Percentiles rank a stretch among this genome's conserved stretches.
These are phyloP conservation scores for Tranzscheliella williamsii DNA, from an alignment of 1,284 basidiomycete species.

Conservation along the genomic window DNA sequence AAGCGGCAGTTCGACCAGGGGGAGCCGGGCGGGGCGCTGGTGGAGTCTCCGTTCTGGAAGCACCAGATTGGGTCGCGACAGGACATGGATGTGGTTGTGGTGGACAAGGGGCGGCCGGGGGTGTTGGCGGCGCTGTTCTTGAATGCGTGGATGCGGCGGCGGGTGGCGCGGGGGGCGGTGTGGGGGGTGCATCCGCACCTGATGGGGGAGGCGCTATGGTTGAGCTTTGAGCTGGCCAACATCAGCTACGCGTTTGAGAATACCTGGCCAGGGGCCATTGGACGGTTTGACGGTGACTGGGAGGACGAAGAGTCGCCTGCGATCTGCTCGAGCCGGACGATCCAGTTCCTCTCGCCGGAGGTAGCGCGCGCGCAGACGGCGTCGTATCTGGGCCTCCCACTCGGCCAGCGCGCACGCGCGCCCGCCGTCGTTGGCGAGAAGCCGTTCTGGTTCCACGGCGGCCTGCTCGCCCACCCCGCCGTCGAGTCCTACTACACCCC, in stretches of 20 bases:
- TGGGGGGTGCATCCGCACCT: constrained; percentile 17
- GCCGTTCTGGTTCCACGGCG: constrained; percentile 36
- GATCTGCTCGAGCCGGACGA: constrained; percentile 22
- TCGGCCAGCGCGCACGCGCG: no score
- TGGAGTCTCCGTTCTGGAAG: constrained; percentile 17
- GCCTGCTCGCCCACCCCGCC: constrained; percentile 5
- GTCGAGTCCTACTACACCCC: constrained; percentile 25
- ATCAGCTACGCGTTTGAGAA: constrained; percentile 31
- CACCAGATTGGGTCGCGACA: constrained; percentile 24
- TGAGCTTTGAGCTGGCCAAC: constrained; percentile 23
- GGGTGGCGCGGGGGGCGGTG: constrained; percentile 8
- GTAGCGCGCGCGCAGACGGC: no score
- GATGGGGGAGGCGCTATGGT: constrained; percentile 34
- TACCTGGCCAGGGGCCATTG: constrained; percentile 32
- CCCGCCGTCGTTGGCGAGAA: no score
- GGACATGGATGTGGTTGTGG: constrained; percentile 33
- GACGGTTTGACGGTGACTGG: constrained; percentile 28
- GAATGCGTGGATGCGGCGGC: constrained; percentile 28
- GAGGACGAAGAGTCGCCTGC: constrained; percentile 22
- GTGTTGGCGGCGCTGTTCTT: constrained; percentile 29
- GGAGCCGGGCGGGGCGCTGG: constrained; percentile 11
- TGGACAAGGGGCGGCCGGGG: constrained; percentile 27
- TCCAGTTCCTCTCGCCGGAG: constrained; percentile 31
- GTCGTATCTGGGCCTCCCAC: no score
- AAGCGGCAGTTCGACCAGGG: constrained; percentile 36